Evolutionary conservation across 2,329 filamentous ascomycete genomes (phyloP).

Genomic region (Xylariomycetidae sp.): DNA sequence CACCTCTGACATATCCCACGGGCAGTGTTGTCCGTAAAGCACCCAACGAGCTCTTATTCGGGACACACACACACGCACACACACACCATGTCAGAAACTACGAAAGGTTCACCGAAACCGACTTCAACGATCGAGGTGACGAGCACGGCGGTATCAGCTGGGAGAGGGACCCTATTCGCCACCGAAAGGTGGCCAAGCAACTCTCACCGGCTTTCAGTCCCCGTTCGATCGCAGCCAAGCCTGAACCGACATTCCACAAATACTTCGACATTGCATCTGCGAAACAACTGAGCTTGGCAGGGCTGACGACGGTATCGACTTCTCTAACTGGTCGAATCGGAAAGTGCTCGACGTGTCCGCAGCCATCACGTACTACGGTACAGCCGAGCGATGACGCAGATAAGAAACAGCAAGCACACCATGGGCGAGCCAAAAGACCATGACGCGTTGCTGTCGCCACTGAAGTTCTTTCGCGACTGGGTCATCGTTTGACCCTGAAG

Average conservation of each 20-base stretch:
- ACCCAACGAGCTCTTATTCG: constrained; percentile 2
- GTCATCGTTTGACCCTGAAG: not conserved
- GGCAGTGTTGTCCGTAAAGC: constrained; percentile 2
- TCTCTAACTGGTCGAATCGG: constrained; percentile 16
- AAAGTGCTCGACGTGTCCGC: constrained; percentile 14
- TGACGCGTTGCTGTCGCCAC: no score
- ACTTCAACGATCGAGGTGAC: constrained; percentile 1
- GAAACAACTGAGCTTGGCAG: constrained; percentile 7
- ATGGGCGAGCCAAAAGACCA: no score
- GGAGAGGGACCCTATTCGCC: constrained; percentile 17
- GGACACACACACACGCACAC: not conserved
- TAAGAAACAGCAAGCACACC: constrained; percentile 13
- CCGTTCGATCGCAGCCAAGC: constrained; percentile 9
- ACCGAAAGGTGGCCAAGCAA: constrained; percentile 14
- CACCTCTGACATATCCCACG: no score
- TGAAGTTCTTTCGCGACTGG: not conserved
- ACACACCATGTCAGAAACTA: not conserved
- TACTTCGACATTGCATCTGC: constrained; percentile 17
- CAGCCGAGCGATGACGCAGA: constrained; percentile 11
- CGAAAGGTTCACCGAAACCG: not conserved
- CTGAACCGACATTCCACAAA: constrained; percentile 15
- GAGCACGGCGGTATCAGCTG: constrained; percentile 9
- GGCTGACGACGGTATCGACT: constrained; percentile 3
- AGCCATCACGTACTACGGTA: constrained; percentile 17
- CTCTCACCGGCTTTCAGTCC: constrained; percentile 18